phyloP scores from a whole-genome alignment of 148 eudicot genomes.

The Salicornia ramosissima region DNA sequence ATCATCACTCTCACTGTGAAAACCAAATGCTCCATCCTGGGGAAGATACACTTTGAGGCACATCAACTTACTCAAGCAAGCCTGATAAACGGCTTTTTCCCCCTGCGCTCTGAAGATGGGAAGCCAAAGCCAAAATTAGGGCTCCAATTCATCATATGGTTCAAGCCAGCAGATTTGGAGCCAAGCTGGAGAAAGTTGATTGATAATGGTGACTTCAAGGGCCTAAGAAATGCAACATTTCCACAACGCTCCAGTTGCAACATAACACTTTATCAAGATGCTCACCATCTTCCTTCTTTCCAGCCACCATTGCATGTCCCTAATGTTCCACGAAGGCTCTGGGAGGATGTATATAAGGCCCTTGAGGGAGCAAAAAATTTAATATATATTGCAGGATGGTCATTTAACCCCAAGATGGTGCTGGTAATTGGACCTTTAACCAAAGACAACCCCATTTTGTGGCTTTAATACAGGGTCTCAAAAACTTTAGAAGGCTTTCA shows the following conservation, averaged over 20 bases:
- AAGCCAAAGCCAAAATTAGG: constrained; percentile 40
- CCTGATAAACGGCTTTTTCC: constrained; percentile 69
- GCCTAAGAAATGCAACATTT: constrained; percentile 61
- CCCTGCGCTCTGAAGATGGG: constrained; percentile 45
- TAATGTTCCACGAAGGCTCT: constrained; percentile 52
- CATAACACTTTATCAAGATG: constrained; percentile 75
- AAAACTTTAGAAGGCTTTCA: neutral
- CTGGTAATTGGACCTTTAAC: constrained; percentile 42
- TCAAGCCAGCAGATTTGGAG: constrained; percentile 72
- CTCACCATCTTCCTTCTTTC: constrained; percentile 62
- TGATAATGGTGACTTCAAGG: constrained; percentile 43
- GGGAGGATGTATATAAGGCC: constrained; percentile 90
- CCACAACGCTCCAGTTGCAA: constrained; percentile 67
- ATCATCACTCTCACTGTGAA: constrained; percentile 62
- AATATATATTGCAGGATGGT: constrained; percentile 94
- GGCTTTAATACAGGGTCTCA: neutral
- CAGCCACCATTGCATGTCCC: constrained; percentile 41
- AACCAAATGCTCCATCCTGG: constrained; percentile 54
- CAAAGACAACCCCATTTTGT: neutral
- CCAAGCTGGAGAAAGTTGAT: constrained; percentile 56
- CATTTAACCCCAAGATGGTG: constrained; percentile 72
- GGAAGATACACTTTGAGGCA: constrained; percentile 54
- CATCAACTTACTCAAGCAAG: constrained; percentile 46
- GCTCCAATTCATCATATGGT: constrained; percentile 75
- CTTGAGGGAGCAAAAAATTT: constrained; percentile 83